A percentile compares a stretch with the other conserved stretches of the same genome.
phyloP scores from a whole-genome alignment of 2,329 filamentous ascomycete species.

The Epichloe elymi region DNA sequence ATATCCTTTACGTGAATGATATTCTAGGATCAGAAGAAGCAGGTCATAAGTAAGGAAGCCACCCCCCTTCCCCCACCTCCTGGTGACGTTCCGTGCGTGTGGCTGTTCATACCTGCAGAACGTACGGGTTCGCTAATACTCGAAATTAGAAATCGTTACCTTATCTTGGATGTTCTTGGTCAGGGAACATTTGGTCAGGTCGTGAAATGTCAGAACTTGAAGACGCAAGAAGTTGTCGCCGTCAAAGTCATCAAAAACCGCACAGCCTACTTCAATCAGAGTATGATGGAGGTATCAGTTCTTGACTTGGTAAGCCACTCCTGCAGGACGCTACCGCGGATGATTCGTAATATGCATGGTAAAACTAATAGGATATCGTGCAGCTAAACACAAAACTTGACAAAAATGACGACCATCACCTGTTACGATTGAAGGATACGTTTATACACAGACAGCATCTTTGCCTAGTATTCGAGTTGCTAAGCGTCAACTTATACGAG shows the following conservation, averaged over 20 bases:
- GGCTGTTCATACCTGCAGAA: neutral
- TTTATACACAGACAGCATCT: conserved; percentile 97
- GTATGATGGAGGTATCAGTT: conserved; percentile 99
- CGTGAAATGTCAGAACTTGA: conserved; percentile 96
- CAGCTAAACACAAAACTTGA: conserved; percentile 96
- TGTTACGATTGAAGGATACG: conserved; percentile 88
- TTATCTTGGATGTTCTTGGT: conserved; percentile 91
- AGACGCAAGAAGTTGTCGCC: conserved; percentile 95
- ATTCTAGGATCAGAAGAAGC: conserved; percentile 96
- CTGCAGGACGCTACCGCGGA: neutral
- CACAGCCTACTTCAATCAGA: conserved; percentile 98
- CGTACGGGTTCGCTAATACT: neutral
- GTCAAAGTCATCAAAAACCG: conserved; percentile 99
- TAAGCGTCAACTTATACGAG: conserved; percentile 96
- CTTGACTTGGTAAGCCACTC: conserved; percentile 62
- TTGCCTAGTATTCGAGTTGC: conserved; percentile 87
- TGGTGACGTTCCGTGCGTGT: neutral
- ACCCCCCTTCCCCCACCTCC: neutral
- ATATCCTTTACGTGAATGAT: conserved; percentile 98
- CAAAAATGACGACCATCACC: conserved; percentile 97
- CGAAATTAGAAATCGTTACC: conserved; percentile 64
- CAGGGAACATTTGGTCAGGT: conserved; percentile 98
- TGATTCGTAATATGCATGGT: neutral
- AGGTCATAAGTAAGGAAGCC: conserved; percentile 73
- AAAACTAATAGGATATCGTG: conserved; percentile 12